Evolutionary conservation across 306 rosid genomes (phyloP), one percentile per base, ranked within the genome.

Genomic region (Begonia peltatifolia): DNA sequence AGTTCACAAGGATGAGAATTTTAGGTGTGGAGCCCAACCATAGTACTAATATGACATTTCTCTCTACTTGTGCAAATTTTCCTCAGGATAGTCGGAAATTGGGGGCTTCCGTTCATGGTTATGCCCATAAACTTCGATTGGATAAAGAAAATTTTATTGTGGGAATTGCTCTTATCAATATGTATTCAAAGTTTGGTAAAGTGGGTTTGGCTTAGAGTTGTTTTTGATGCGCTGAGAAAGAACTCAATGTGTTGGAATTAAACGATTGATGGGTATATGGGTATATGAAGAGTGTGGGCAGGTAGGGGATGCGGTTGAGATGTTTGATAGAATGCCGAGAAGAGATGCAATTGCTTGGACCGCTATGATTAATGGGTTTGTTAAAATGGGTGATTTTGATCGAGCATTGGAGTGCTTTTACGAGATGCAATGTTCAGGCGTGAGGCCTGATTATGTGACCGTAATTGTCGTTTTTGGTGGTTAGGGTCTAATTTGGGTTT

Each of bases 301-400:
- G 11, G 55, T 80, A 14, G 71, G 62, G 13, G 14, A 59, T 52
- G 95, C 90, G 0, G 42, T 84, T 25, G 52, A 68, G 3, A 35
- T 84, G 94, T 89, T 84, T 54, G 90, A 82, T 51, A 54, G 73
- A 84, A 78, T 82, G 95, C 97, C 90, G 20, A 36, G 54, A 9
- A 84, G 74, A 71, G 83, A 78, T 61, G 84, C 65, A 0, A 50
- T 89, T 60, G 75, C 95, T 38, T 89, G 95, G 97, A 89, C 97
- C 4, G 78, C 71, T 51, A 48, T 89, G 10, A 89, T 89, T 63
- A 81, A 81, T 50, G 97, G 97, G 53, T 83, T 89, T 72, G 70
- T 77, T 60, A 84, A 78, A 76, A 73, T 63, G 54, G 68, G 74
- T 14, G 64, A 38, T 52, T 65, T 73, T 11, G 93, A 82, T 61